Base-by-base conservation (phyloP, 352 stramenopile species). In the Phytophthora ramorum region DNA sequence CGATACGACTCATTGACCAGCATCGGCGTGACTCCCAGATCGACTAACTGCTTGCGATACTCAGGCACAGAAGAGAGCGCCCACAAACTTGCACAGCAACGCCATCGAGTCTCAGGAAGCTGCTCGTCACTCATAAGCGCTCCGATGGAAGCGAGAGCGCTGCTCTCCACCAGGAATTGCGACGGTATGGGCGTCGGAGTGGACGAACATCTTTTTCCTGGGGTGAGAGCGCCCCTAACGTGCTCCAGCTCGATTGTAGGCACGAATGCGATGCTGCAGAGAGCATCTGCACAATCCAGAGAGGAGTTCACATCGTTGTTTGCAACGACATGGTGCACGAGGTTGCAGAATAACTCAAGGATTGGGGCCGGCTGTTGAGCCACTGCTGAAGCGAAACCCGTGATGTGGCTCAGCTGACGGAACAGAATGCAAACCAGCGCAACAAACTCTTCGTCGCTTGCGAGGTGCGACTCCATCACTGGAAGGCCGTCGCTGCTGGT, bases 241-340 rank as follows among this genome's bases (percentile, higher is more conserved):
- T 64, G n/a, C n/a, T n/a, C n/a, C n/a, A n/a, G n/a, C n/a, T n/a
- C 57, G 30, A 35, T 19, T 34, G 51, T 19, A 10, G 53, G 44
- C 1, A 64, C 43, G 43, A 90, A 91, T 1, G 78, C 75, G 26
- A 89, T 68, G 45, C 73, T 90, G 45, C 82, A 92, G 3, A 94
- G 64, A 19, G 65, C 68, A 20, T 92, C 86, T 2, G 83, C 80
- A 38, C 82, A 88, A 24, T 94, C 86, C 0, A 92, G 73, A 24
- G 73, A 69, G 6, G 82, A 87, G 6, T 80, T 54, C 0, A 58
- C 45, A 34, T 92, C 83, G 0, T 51, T 55, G 10, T 73, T 56
- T 3, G 60, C 46, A 0, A 64, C 26, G 1, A 76, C 73, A 1
- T 63, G 53, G 1, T 70, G 52, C 0, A 75, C 71, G 2, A 94